Evolutionary conservation across 2,329 filamentous ascomycete species (phyloP).

Genomic region (Metarhizium rileyi): DNA sequence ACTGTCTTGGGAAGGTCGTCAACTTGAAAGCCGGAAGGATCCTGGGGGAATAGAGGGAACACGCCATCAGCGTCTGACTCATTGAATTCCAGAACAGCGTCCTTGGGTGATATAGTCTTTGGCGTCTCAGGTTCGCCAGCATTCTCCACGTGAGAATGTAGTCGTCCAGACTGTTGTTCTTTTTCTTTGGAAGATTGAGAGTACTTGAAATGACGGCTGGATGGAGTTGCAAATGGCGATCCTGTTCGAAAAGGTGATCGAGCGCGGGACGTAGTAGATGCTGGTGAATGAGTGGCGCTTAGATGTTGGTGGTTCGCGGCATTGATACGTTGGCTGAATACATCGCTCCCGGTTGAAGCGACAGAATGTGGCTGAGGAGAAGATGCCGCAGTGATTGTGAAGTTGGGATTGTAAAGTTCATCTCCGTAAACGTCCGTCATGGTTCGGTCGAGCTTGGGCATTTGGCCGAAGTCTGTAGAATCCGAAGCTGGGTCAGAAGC

Average conservation of each 20-base stretch:
- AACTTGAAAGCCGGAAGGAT: conserved; percentile 37
- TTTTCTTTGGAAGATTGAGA: conserved; percentile 52
- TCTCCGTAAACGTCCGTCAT: conserved; percentile 81
- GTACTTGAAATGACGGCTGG: conserved; percentile 34
- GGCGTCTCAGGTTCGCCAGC: conserved; percentile 39
- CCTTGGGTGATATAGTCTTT: conserved; percentile 93
- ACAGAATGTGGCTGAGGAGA: conserved; percentile 36
- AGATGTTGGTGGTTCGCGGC: conserved; percentile 69
- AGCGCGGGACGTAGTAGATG: conserved; percentile 45
- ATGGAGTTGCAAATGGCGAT: conserved; percentile 46
- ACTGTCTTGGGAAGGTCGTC: conserved; percentile 29
- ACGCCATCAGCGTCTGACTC: conserved; percentile 61
- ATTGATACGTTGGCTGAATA: conserved; percentile 68
- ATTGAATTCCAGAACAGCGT: conserved; percentile 77
- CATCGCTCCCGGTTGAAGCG: conserved; percentile 40
- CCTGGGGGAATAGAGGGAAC: conserved; percentile 63
- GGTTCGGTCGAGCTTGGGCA: conserved; percentile 74
- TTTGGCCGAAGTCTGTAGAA: conserved; percentile 34
- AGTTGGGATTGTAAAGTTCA: conserved; percentile 69
- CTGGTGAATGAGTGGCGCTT: conserved; percentile 44
- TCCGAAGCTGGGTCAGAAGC: conserved; percentile 32
- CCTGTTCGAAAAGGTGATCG: conserved; percentile 74
- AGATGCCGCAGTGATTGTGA: conserved; percentile 47
- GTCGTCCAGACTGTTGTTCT: conserved; percentile 34
- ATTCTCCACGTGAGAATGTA: conserved; percentile 26